Conservation (phyloP, 2,329 filamentous ascomycete species). For the Fusarium papillatum region DNA sequence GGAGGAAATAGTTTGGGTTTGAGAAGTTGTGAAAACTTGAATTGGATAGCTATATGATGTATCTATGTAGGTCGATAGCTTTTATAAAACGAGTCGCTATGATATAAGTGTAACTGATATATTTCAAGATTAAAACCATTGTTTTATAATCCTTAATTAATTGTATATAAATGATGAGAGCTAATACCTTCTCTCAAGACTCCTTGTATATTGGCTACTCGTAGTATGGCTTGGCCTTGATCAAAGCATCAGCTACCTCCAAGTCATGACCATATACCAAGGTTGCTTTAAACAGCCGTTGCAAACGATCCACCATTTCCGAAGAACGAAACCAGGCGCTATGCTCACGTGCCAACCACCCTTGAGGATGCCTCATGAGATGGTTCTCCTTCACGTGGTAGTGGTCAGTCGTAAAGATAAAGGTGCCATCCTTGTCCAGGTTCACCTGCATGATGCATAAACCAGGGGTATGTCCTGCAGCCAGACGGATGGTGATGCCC, state of each 20-base stretch:
- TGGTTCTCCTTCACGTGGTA: neutral
- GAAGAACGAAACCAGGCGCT: neutral
- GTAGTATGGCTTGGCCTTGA: neutral
- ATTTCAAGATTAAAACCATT: too few relatives aligned
- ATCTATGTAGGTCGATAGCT: neutral
- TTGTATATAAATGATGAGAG: too few relatives aligned
- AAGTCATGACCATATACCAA: neutral
- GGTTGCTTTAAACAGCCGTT: neutral
- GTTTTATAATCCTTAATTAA: too few relatives aligned
- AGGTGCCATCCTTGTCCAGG: constrained; percentile 4
- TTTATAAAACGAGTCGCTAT: neutral
- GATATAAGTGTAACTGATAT: neutral
- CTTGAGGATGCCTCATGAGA: neutral
- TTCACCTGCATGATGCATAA: constrained; percentile 11
- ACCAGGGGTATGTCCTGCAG: constrained; percentile 8
- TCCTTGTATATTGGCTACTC: too few relatives aligned
- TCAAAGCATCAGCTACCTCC: neutral
- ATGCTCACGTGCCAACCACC: neutral
- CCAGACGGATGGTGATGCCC: constrained; percentile 5
- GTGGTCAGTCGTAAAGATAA: constrained; percentile 7
- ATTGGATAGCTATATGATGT: neutral
- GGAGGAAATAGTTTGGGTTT: neutral
- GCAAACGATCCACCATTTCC: neutral
- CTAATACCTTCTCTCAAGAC: too few relatives aligned
- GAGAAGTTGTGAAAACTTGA: neutral